A percentile compares a stretch with the other conserved stretches of the same genome.
Conservation (phyloP, 1,284 basidiomycete species). For the Ceratobasidium sp. region DNA sequence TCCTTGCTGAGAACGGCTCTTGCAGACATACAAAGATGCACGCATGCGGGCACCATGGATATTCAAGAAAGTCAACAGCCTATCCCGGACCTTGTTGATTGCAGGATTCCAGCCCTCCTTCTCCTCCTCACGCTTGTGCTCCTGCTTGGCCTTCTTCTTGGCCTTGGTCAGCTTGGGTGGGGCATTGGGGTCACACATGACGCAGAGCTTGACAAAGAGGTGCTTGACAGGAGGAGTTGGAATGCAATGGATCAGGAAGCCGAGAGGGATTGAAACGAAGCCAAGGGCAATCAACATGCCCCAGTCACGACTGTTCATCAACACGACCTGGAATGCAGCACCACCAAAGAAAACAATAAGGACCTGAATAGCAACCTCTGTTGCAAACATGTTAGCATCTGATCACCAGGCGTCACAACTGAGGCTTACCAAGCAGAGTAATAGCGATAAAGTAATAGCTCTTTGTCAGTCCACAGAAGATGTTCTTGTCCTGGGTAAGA, state of each 20-base stretch:
- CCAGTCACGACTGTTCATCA: constrained; percentile 85
- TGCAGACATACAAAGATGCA: constrained; percentile 80
- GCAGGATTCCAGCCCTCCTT: constrained; percentile 65
- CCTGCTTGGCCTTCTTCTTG: too few species aligned
- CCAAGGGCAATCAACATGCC: constrained; percentile 88
- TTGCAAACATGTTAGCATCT: constrained; percentile 78
- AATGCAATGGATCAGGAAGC: constrained; percentile 77
- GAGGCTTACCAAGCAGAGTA: too few species aligned
- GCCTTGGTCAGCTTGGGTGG: constrained; percentile 69
- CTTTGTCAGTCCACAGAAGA: too few species aligned
- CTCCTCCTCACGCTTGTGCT: too few species aligned
- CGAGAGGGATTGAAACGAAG: constrained; percentile 93
- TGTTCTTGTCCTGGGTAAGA: too few species aligned
- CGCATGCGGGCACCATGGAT: constrained; percentile 86
- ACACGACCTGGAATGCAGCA: constrained; percentile 88
- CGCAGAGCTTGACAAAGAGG: constrained; percentile 66
- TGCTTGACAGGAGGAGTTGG: constrained; percentile 83
- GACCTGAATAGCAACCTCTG: constrained; percentile 86
- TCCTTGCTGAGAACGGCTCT: constrained; percentile 71
- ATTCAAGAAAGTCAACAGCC: constrained; percentile 78
- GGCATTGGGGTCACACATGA: constrained; percentile 71
- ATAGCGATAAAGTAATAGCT: too few species aligned
- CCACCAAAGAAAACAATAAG: constrained; percentile 92
- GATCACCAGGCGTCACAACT: constrained; percentile 90
- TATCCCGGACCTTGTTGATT: constrained; percentile 80